Evolutionary conservation across 1,284 basidiomycete species (phyloP), one percentile per base, ranked within the genome.

Genomic region (Phellinidium pouzarii): DNA sequence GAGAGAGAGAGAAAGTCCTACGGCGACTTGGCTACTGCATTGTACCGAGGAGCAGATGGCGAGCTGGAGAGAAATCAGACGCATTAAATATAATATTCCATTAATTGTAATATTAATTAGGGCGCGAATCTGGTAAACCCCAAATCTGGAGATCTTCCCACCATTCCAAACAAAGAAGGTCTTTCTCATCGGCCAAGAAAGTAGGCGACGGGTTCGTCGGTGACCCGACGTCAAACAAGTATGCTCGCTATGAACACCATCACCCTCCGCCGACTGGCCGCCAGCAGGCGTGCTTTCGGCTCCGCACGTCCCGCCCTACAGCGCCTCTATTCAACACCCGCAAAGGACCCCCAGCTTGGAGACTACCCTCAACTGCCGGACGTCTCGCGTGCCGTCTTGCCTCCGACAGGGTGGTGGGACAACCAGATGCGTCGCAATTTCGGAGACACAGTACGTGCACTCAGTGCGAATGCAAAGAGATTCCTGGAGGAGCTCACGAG

Each of bases 361-460:
- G 87, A 82, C 60, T 92, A 94, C 63, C 90, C 90, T 17, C 76
- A 84, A 60, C 74, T 92, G 3, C 87, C 89, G 36, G 75, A 77
- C 65, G 73, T 84, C 46, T 86, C 83, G 14, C 75, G 79, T 59
- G 88, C 91, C 62, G 71, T 73, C 29, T 76, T 87, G 31, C 73
- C 80, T 36, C 74, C 91, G 0, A 74, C 70, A 52, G 89, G 89
- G 48, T 94, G 91, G 91, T 82, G 88, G 70, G 91, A 94, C 67
- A 64, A 68, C 42, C 83, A 91, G 65, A 80, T 88, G 74, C 76
- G 92, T 59, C 80, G 88, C 58, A 93, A 94, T 69, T 87, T 84
- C 70, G 88, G 86, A 47, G 91, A 94, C 62, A 74, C 84, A 19
- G 91, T 93, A 62, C 63, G 79, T 71, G 3, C 40, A 67, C 57